A percentile compares a stretch with the other conserved stretches of the same genome.
Conservation (phyloP, 176 grass and related monocot species). For the Rhipidocladum racemiflorum region DNA sequence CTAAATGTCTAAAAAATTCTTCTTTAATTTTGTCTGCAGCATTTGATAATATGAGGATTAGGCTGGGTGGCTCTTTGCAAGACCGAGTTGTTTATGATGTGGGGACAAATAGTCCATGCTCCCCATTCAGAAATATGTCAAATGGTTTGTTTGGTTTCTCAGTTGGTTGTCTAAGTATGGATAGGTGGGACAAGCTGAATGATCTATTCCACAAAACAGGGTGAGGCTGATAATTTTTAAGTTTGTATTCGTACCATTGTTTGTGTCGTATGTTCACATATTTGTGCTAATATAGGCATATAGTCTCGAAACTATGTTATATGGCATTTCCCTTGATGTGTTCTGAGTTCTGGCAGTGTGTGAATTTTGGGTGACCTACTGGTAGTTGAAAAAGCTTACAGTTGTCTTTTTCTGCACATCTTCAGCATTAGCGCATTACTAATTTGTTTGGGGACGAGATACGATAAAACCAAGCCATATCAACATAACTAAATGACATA, state of each 20-base stretch:
- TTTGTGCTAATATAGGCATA: not conserved
- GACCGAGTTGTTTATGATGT: constrained; percentile 74
- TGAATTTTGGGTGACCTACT: not conserved
- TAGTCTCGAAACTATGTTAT: not conserved
- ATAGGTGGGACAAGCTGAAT: constrained; percentile 89
- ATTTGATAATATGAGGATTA: constrained; percentile 64
- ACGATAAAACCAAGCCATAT: not conserved
- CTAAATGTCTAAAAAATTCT: not conserved
- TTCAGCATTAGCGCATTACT: not conserved
- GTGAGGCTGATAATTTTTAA: constrained; percentile 37
- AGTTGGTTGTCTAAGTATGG: constrained; percentile 75
- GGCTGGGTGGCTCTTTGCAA: constrained; percentile 79
- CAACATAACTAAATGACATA: not conserved
- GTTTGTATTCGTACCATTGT: not conserved
- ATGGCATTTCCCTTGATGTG: not conserved
- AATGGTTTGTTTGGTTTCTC: constrained; percentile 93
- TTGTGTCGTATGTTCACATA: not conserved
- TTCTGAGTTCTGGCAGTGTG: not conserved
- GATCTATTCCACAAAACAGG: constrained; percentile 72
- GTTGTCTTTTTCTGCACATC: not conserved
- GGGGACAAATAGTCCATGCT: constrained; percentile 56
- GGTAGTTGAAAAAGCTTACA: not conserved
- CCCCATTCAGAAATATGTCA: constrained; percentile 61
- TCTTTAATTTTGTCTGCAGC: constrained; percentile 41
- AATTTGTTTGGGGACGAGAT: not conserved